Base-by-base conservation (phyloP, 78 protist species). In the Dictyostelium firmibasis region DNA sequence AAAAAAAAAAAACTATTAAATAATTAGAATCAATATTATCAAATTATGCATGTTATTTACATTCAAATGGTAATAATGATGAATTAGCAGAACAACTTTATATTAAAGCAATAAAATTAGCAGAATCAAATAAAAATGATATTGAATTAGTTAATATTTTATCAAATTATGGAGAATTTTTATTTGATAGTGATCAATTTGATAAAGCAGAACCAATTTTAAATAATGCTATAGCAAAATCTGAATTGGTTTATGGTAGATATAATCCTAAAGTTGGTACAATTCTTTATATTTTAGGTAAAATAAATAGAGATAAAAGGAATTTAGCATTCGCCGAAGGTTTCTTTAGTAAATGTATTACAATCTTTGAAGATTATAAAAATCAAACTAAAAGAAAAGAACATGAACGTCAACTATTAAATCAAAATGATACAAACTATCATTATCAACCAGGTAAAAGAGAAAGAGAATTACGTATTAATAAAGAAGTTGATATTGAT, bases 401-500 rank as follows among this genome's bases (percentile, higher is more conserved):
- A 64, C 44, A n/a, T 16, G 72, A 81, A 35, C 43, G 36, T 10
- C 29, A 29, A 43, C 25, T 41, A 69, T 6, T 27, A n/a, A 81
- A 81, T 81, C 18, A 57, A 33, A 29, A 23, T 31, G 35, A 35
- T 20, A n/a, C 86, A 8, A 27, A 16, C 18, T 38, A 38, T 33
- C 47, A 64, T 10, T 78, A 38, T 31, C 67, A 69, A 70, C 72
- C 69, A 7, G 94, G 94, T 33, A 89, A 89, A 69, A 81, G 94
- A 36, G 94, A 89, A 29, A 78, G 72, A 25, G 94, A 89, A 33
- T 25, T 89, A 84, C 10, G 94, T 23, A 69, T 38, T 2, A 89
- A 89, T 64, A 89, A 81, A 47, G 94, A 89, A 13, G 94, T 89
- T 29, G 86, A 89, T 4, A 89, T 89, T n/a, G 94, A 89, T 6